Base-by-base conservation (phyloP, 2,329 filamentous ascomycete species). In the Graphilbum ipis-grandicollis region DNA sequence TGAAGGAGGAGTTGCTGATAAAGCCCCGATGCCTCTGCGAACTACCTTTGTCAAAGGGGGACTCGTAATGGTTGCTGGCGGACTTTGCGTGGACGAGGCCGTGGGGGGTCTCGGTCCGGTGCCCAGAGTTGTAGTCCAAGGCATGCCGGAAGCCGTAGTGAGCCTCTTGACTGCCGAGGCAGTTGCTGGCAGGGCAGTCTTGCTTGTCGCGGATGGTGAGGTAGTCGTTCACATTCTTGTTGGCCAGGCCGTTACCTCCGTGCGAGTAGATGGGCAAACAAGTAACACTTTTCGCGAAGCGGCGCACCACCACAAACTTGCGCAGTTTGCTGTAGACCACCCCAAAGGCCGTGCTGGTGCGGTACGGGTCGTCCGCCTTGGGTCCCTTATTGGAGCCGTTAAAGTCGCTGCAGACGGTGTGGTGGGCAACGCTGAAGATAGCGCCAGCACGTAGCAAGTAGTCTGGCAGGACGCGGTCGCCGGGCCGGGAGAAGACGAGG, bases 241-340 rank as follows among this genome's bases (percentile, higher is more conserved):
- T 37, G 14, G 43, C 41, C 0, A 50, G 35, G 1, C 50, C 50
- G 0, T 23, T 31, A n/a, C 48, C 46, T 14, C 48, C 42, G 34
- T 50, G 43, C 0, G 46, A 43, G 33, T 47, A 51, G 14, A 52
- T 47, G 1, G 49, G 50, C 5, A 48, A 12, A n/a, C 45, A 49
- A 4, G 38, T 29, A 23, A 45, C 39, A 31, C 48, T 44, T n/a
- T 42, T 36, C 3, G 13, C 23, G 19, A 46, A 51, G 9, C 32
- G 23, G 8, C 43, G 38, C 2, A 50, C 9, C 0, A 52, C 47
- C 5, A 52, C 34, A 45, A 50, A 46, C 33, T 47, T 50, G 17
- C 50, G 44, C 21, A 43, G 49, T 35, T 53, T 50, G 22, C 45
- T 47, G 21, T 43, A 30, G 2, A 50, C 41, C 1, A 43, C 41